Conservation (phyloP, 805 yeast species). For the Lachancea nothofagi region DNA sequence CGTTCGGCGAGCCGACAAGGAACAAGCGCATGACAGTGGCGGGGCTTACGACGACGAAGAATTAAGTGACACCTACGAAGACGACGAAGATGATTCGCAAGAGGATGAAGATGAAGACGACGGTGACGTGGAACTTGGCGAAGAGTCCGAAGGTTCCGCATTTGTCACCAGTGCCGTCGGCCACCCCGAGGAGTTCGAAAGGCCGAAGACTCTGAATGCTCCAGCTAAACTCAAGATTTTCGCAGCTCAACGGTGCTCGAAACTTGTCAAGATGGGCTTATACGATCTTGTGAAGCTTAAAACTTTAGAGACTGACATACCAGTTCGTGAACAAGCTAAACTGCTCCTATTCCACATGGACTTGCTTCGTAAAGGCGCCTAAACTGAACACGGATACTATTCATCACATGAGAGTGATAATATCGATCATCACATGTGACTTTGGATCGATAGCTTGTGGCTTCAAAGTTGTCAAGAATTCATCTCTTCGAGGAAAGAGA, state of each 20-base stretch:
- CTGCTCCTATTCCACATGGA: constrained; percentile 31
- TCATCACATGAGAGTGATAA: neutral
- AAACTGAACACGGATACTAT: neutral
- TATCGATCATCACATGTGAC: constrained; percentile 5
- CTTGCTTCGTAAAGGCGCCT: constrained; percentile 18
- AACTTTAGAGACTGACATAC: constrained; percentile 23
- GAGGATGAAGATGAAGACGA: constrained; percentile 7
- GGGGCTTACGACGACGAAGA: constrained; percentile 4
- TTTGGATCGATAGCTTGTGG: neutral
- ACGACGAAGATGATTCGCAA: constrained; percentile 6
- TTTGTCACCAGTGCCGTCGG: constrained; percentile 9
- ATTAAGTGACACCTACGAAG: constrained; percentile 1
- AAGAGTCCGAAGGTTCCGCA: constrained; percentile 5
- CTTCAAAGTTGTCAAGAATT: no score
- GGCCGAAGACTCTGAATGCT: constrained; percentile 8
- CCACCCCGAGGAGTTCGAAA: constrained; percentile 15
- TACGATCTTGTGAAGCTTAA: constrained; percentile 27
- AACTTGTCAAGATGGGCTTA: constrained; percentile 26
- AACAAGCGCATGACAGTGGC: neutral
- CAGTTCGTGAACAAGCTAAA: constrained; percentile 31
- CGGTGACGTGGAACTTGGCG: constrained; percentile 2
- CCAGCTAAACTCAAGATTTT: constrained; percentile 16
- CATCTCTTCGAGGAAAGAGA: no score
- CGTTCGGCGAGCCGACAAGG: neutral
- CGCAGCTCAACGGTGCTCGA: constrained; percentile 27